These are phyloP conservation scores for Penicillium sp. DNA, from an alignment of 2,329 filamentous ascomycete species.

Conservation along the genomic window DNA sequence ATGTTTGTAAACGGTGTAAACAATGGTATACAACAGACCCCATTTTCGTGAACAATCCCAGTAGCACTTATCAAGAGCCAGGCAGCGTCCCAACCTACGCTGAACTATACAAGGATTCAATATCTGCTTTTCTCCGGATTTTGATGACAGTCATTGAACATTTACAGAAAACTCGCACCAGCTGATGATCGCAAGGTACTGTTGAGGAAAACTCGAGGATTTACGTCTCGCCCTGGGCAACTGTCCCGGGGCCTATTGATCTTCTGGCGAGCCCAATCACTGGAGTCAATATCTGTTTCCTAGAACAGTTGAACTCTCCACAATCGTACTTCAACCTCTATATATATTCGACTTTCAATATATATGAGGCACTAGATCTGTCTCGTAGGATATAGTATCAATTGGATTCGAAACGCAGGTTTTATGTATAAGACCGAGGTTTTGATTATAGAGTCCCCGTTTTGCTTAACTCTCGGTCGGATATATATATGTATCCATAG, in stretches of 20 bases:
- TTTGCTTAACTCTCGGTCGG: neutral
- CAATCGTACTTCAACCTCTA: neutral
- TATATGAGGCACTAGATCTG: neutral
- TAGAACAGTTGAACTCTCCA: too few species aligned
- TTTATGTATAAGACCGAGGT: neutral
- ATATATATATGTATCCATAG: neutral
- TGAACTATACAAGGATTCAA: neutral
- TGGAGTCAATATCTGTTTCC: neutral
- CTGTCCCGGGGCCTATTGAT: too few species aligned
- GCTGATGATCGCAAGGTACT: too few species aligned
- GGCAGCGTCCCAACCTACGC: neutral
- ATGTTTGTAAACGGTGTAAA: neutral
- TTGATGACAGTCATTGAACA: too few species aligned
- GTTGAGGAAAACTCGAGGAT: too few species aligned
- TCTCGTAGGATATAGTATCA: neutral
- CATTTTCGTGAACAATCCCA: neutral
- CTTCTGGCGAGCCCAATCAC: too few species aligned
- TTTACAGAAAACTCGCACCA: too few species aligned
- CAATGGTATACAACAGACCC: neutral
- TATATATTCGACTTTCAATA: too few species aligned
- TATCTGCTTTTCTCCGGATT: too few species aligned
- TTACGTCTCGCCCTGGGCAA: too few species aligned
- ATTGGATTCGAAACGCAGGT: fast-evolving
- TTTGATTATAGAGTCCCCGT: neutral
- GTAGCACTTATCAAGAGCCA: too few species aligned